Evolutionary conservation across 2,329 filamentous ascomycete genomes (phyloP), one percentile per base, ranked within the genome.

Genomic region (Aurifilum marmelostoma): DNA sequence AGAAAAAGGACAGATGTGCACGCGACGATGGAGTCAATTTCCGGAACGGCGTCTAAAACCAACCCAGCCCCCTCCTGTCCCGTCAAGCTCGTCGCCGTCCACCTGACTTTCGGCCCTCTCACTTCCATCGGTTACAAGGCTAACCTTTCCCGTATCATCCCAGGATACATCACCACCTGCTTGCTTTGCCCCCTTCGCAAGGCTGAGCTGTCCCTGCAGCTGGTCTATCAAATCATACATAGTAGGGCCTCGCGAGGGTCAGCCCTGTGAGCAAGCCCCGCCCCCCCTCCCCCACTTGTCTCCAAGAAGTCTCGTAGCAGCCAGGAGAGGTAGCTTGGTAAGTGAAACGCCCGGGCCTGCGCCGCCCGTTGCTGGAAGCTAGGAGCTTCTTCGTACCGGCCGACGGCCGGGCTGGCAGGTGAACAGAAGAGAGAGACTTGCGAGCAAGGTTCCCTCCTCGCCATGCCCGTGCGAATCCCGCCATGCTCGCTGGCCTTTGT

Each of bases 121-220:
- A 47, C 61, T 41, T 47, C 39, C 41, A n/a, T 59, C 54, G n/a
- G 63, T 58, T 43, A 34, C 50, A 47, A 50, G 67, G 64, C 67
- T 67, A 39, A 64, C 37, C 67, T 67, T 67, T 52, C 52, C 67
- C 43, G 24, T 18, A 21, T 63, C 32, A 16, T 64, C 41, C 52
- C 63, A 43, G 39, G 63, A 67, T 41, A 32, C 18, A 47, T 59
- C 27, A 11, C 29, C 47, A 14, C 32, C 47, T 29, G 41, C 66
- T 59, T 56, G 50, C 50, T 47, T 39, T 9, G n/a, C 39, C 24
- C 24, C 14, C n/a, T 37, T 14, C 43, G 47, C 50, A 39, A 67
- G 64, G 41, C 43, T 67, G 59, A 47, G 60, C 24, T 39, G 50
- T 21, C 41, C 7, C 62, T 39, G 34, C 59, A n/a, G 24, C 24